Percentiles rank a stretch among this genome's conserved stretches.
These are phyloP conservation scores for Vigna nakashimae DNA, from an alignment of 306 rosid species.

Conservation along the genomic window DNA sequence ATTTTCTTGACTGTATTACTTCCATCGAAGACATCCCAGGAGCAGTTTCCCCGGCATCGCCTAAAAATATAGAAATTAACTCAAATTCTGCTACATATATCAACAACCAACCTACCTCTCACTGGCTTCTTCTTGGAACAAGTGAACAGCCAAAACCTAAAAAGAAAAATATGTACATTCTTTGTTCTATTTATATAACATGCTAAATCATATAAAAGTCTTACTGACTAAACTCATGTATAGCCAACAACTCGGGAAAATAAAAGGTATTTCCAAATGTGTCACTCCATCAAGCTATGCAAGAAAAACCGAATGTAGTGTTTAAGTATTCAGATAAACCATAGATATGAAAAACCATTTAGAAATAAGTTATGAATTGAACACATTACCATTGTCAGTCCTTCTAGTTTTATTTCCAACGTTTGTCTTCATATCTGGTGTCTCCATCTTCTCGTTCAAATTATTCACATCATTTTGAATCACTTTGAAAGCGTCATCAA, in stretches of 20 bases:
- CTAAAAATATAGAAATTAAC: constrained; percentile 60
- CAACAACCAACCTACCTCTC: constrained; percentile 27
- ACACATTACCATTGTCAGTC: constrained; percentile 57
- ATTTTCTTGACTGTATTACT: constrained; percentile 46
- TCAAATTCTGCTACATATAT: constrained; percentile 41
- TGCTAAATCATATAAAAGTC: constrained; percentile 12
- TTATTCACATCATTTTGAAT: constrained; percentile 39
- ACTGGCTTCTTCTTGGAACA: constrained; percentile 32
- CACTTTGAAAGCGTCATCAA: constrained; percentile 18
- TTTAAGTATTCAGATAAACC: constrained; percentile 20
- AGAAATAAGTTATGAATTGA: constrained; percentile 32
- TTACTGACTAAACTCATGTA: background rate
- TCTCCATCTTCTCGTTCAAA: constrained; percentile 41
- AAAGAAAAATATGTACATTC: background rate
- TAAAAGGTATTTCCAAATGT: background rate
- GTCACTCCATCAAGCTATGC: constrained; percentile 16
- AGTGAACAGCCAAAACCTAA: background rate
- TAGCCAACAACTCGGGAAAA: background rate
- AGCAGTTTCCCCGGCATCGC: constrained; percentile 53
- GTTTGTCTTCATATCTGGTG: constrained; percentile 34
- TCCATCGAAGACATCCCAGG: constrained; percentile 53
- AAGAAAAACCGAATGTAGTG: constrained; percentile 19
- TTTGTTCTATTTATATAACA: constrained; percentile 4
- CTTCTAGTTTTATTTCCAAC: constrained; percentile 35
- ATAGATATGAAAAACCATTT: constrained; percentile 29